phyloP scores from a whole-genome alignment of 73 alveolate genomes.

The Tetrahymena elliotti region DNA sequence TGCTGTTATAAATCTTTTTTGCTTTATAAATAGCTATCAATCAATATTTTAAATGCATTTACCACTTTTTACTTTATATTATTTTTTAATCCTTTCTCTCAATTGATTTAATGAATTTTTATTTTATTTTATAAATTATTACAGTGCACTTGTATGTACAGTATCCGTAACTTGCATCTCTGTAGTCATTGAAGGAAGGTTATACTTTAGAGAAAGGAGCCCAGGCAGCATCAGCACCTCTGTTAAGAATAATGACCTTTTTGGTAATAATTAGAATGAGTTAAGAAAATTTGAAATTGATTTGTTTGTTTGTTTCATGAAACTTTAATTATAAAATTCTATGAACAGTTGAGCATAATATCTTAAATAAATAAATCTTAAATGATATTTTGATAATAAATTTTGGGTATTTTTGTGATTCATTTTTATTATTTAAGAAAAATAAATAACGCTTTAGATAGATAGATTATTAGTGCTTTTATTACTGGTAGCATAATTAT shows the following conservation, averaged over 20 bases:
- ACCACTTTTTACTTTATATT: neutral
- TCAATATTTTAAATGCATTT: too few relatives aligned
- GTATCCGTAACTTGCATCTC: constrained; percentile 86
- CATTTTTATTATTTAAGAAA: too few relatives aligned
- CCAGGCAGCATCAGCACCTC: constrained; percentile 91
- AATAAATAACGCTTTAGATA: neutral
- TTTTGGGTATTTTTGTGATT: neutral
- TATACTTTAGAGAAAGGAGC: constrained; percentile 40
- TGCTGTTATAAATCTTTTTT: too few relatives aligned
- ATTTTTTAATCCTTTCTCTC: neutral
- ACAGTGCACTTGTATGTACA: constrained; percentile 83
- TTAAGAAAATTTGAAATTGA: neutral
- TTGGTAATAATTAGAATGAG: neutral
- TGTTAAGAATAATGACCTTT: constrained; percentile 35
- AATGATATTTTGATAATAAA: neutral
- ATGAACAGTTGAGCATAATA: too few relatives aligned
- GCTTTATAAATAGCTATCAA: too few relatives aligned
- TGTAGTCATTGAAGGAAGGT: constrained; percentile 62
- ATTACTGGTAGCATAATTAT: constrained; percentile 1
- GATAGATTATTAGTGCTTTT: neutral
- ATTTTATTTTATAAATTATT: neutral
- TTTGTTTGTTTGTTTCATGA: neutral
- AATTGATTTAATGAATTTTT: neutral
- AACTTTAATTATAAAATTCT: neutral
- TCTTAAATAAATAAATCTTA: neutral